These are phyloP conservation scores for Cajanus cajan DNA, from an alignment of 306 rosid genomes.

Conservation along the genomic window DNA sequence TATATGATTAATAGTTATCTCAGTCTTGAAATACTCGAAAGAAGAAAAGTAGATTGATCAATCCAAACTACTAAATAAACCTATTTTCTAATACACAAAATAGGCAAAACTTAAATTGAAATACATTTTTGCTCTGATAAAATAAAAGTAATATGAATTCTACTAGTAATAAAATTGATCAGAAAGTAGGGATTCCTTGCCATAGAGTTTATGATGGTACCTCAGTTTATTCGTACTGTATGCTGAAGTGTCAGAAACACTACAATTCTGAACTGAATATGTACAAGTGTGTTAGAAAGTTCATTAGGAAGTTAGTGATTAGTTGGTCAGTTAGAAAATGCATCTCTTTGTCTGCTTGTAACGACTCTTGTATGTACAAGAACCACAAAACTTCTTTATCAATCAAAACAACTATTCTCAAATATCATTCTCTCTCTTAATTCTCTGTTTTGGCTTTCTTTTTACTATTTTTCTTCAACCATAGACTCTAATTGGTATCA, in stretches of 20 bases:
- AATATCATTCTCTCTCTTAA: not conserved
- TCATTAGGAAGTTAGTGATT: not conserved
- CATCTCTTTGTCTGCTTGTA: not conserved
- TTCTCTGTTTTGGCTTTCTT: not conserved
- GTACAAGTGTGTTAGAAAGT: not conserved
- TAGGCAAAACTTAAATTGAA: too few relatives aligned
- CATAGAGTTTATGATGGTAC: not conserved
- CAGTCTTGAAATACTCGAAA: too few relatives aligned
- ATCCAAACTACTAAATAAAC: too few relatives aligned
- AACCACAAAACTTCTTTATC: too few relatives aligned
- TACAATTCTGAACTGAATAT: not conserved
- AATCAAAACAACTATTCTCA: not conserved
- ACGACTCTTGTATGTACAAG: not conserved
- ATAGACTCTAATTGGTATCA: not conserved
- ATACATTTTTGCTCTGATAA: too few relatives aligned
- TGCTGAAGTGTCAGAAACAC: not conserved
- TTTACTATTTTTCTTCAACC: not conserved
- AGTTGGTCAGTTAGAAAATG: not conserved
- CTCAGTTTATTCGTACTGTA: not conserved
- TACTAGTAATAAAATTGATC: too few relatives aligned
- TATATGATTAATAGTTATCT: too few relatives aligned
- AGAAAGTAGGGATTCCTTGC: not conserved
- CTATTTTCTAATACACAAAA: too few relatives aligned
- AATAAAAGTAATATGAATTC: too few relatives aligned
- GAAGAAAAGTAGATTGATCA: too few relatives aligned